phyloP scores from a whole-genome alignment of 2,329 filamentous ascomycete genomes.

The Catunica adiposa region DNA sequence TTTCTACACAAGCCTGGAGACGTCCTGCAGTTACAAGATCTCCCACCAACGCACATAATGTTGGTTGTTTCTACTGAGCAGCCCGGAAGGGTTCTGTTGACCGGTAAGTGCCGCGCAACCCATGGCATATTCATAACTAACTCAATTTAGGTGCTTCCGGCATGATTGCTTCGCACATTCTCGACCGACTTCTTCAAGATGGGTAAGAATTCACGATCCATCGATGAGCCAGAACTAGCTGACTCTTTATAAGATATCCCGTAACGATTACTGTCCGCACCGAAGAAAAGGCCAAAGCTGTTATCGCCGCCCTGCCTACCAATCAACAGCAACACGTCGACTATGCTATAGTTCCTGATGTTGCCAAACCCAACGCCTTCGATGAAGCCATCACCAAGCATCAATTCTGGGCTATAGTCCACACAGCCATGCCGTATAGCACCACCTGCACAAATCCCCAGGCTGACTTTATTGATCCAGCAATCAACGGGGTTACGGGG shows the following conservation, averaged over 20 bases:
- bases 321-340: slow-evolving; percentile 19
- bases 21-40: too few species aligned
- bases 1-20: too few species aligned
- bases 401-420: slow-evolving; percentile 56
- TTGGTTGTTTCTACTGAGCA: not conserved
- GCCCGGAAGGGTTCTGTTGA: slow-evolving; percentile 4
- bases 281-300: slow-evolving; percentile 29
- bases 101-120: slow-evolving; percentile 5
- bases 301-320: slow-evolving; percentile 25
- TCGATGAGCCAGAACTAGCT: not conserved
- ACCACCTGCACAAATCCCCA: slow-evolving; percentile 39
- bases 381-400: slow-evolving; percentile 28
- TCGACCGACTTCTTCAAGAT: slow-evolving; percentile 27
- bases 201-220: too few species aligned
- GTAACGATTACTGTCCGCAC: slow-evolving; percentile 11
- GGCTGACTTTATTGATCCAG: slow-evolving; percentile 36
- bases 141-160: slow-evolving; percentile 29
- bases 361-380: slow-evolving; percentile 54
- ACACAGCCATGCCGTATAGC: slow-evolving; percentile 61
- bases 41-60: not conserved
- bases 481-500: slow-evolving; percentile 34
- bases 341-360: slow-evolving; percentile 50
- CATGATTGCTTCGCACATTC: slow-evolving; percentile 37
- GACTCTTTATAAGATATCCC: not conserved
- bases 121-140: not conserved